phyloP scores from a whole-genome alignment of 805 yeast species.

The Candida qinlingensis region DNA sequence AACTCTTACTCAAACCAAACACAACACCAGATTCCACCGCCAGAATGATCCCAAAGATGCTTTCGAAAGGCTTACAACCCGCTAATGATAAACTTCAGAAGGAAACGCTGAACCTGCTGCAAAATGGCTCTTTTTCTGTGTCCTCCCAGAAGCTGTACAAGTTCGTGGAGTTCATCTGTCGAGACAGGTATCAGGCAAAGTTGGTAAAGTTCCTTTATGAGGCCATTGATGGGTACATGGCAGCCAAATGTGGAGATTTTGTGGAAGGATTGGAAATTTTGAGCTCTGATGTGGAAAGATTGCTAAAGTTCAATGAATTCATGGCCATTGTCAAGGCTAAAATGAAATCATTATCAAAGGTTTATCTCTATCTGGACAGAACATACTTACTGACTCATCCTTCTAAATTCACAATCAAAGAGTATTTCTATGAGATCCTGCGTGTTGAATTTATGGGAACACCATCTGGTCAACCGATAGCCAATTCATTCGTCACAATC shows the following conservation, averaged over 20 bases:
- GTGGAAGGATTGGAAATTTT: not conserved
- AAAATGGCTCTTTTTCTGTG: not conserved
- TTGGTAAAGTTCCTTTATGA: constrained; percentile 12
- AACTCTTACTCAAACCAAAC: not conserved
- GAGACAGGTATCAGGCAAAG: constrained; percentile 19
- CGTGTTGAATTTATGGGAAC: not conserved
- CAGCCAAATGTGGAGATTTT: not conserved
- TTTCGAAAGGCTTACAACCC: not conserved
- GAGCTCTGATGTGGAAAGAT: not conserved
- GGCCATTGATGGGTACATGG: constrained; percentile 3
- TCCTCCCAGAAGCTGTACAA: constrained; percentile 16
- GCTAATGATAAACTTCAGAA: constrained; percentile 2
- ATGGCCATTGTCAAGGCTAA: constrained; percentile 5
- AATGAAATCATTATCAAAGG: constrained; percentile 8
- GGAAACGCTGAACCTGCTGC: constrained; percentile 1
- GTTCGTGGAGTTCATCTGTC: constrained; percentile 22
- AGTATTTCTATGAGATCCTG: not conserved
- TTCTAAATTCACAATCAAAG: constrained; percentile 14
- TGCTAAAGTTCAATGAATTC: not conserved
- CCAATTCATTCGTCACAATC: not conserved
- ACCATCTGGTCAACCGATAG: not conserved
- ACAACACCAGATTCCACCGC: not conserved
- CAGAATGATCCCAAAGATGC: not conserved
- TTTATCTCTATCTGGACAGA: constrained; percentile 20
- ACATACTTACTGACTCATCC: constrained; percentile 24